Percentiles rank a stretch among this genome's conserved stretches.
phyloP scores from a whole-genome alignment of 2,329 filamentous ascomycete species.

The Fusarium subtropicale region DNA sequence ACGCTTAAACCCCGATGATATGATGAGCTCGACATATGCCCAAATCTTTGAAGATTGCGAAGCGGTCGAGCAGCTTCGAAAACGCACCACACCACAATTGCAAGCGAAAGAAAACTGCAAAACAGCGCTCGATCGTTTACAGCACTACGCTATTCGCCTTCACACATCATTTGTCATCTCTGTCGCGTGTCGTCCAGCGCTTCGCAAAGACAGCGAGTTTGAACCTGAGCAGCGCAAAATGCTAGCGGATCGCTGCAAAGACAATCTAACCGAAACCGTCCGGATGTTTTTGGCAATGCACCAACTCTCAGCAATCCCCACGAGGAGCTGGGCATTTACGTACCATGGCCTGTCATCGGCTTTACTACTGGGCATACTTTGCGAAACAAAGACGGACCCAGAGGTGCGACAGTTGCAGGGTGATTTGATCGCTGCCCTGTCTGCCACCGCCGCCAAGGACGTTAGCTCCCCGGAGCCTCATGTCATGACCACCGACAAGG shows the following conservation, averaged over 20 bases:
- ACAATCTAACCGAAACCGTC: slow-evolving; percentile 72
- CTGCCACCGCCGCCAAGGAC: slow-evolving; percentile 73
- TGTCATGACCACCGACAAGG: slow-evolving; percentile 66
- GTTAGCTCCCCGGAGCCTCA: slow-evolving; percentile 64
- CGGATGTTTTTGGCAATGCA: slow-evolving; percentile 78
- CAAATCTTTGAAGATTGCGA: slow-evolving; percentile 70
- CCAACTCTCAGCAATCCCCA: slow-evolving; percentile 73
- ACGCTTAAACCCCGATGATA: slow-evolving; percentile 66
- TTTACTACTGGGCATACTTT: slow-evolving; percentile 71
- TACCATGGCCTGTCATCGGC: slow-evolving; percentile 75
- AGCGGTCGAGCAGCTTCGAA: slow-evolving; percentile 64
- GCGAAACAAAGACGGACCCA: slow-evolving; percentile 71
- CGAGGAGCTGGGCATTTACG: slow-evolving; percentile 75
- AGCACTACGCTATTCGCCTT: slow-evolving; percentile 72
- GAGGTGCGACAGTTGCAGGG: slow-evolving; percentile 73
- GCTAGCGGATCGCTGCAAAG: slow-evolving; percentile 69
- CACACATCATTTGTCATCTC: slow-evolving; percentile 75
- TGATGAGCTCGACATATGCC: slow-evolving; percentile 61
- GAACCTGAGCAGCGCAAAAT: slow-evolving; percentile 64
- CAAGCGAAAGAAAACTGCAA: slow-evolving; percentile 72
- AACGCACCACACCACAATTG: slow-evolving; percentile 63
- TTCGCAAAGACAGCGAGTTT: slow-evolving; percentile 66
- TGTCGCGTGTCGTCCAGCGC: slow-evolving; percentile 71
- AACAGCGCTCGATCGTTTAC: slow-evolving; percentile 70
- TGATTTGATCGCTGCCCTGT: slow-evolving; percentile 72